Evolutionary conservation across 208 protist species (phyloP), one percentile per base, ranked within the genome.

Genomic region (Leishmania amazonensis): DNA sequence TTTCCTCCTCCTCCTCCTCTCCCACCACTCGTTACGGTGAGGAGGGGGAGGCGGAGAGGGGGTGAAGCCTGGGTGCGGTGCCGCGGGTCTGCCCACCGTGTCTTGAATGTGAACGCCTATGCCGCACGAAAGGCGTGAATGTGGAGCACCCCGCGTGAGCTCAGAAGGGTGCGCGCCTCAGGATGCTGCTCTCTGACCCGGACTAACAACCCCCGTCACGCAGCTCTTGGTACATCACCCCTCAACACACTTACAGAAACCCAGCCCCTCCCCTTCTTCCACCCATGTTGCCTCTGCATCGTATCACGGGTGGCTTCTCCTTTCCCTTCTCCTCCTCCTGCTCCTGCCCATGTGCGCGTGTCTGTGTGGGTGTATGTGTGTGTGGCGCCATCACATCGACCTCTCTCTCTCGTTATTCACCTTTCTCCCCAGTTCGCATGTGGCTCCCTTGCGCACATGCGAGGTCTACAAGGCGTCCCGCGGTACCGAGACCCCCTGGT

Each of bases 401-500:
- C n/a, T 77, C 49, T 77, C 24, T 35, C 19, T 77, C 49, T 47
- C 31, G 51, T 24, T 64, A 54, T 40, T 28, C 31, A 21, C 62
- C 13, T 9, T 31, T 6, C 62, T 68, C 62, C 62, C 28, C 28
- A 51, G 40, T 8, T 51, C 8, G 68, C n/a, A 53, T 35, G n/a
- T 35, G 9, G 40, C 31, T 8, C 71, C 76, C 51, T 35, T 53
- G 38, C 6, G 42, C 8, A 49, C 15, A 84, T 76, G 81, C 62
- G 31, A 72, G 57, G 47, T 24, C 47, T 80, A 3, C 57, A 58
- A 53, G 54, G 62, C 45, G 72, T 89, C 3, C 86, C 88, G 15
- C 88, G 81, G 53, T 95, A 93, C 67, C 80, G 80, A 21, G 90
- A 95, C 74, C 87, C 87, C 24, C 75, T 95, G 60, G 75, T 80